Base-by-base conservation (phyloP, 345 rosid species). In the Rhizophora apiculata region DNA sequence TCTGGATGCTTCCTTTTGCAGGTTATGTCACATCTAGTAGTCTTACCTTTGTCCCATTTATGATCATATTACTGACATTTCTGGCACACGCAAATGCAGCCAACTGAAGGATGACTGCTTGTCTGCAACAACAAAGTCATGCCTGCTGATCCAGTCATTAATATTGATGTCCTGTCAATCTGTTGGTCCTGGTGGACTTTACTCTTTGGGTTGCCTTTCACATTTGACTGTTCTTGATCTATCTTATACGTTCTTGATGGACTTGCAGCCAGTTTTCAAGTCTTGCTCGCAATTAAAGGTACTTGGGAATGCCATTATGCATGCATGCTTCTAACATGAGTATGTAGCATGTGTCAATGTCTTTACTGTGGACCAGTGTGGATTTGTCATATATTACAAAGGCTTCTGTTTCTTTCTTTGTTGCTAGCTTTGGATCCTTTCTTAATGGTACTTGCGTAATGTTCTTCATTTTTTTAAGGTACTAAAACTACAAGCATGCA, bases 1-100 rank as follows among this genome's bases (percentile, higher is more conserved):
- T 67, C 85, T 95, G 64, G 98, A 95, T 82, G 94, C 98, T 69
- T 95, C 99, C 60, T 95, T 95, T 81, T 92, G 99, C 94, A 65
- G 98, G 99, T 92, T 62, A 62, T 59, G 60, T 56, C 64, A 6
- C 68, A 53, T 68, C 59, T 68, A 4, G 27, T 67, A 15, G 8
- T 30, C 10, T 60, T 63, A 62, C 34, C 54, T n/a, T 69, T 36
- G 21, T 71, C 19, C 63, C 59, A 57, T 71, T 24, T 21, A 18
- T 55, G 16, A 9, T 46, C 56, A 19, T 36, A 5, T 67, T 49
- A 8, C 69, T 82, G 75, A 82, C 30, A 53, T 43, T 15, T 43
- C 62, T 49, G 60, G 67, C 26, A 20, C 62, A 60, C 68, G 6
- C 66, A 8, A 64, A 34, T 83, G 76, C 90, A 95, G 98, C 85